Conservation (phyloP, 169 alveolate species). For the Cryptosporidium parvum region DNA sequence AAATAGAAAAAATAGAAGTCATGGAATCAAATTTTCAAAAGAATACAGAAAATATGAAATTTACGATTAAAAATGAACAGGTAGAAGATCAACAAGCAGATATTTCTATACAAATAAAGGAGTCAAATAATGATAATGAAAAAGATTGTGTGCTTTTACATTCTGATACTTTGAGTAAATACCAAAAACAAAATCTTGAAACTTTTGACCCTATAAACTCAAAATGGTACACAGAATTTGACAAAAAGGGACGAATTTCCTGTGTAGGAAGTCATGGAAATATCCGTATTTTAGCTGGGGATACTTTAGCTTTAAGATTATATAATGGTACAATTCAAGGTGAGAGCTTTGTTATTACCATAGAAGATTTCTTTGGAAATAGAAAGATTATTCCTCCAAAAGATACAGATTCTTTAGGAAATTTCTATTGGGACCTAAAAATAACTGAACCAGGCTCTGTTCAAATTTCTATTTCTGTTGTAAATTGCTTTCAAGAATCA, state of each 20-base stretch:
- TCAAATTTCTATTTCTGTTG: slow-evolving; percentile 8
- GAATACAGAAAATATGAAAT: neutral
- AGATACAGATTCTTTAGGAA: slow-evolving; percentile 33
- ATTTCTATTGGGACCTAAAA: slow-evolving; percentile 39
- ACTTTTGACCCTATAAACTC: slow-evolving; percentile 31
- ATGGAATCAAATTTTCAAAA: slow-evolving; percentile 11
- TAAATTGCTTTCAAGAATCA: neutral
- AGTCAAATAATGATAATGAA: neutral
- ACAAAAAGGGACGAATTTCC: slow-evolving; percentile 13
- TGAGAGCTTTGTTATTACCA: neutral
- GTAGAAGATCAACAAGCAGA: neutral
- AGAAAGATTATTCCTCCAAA: neutral
- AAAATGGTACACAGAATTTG: slow-evolving; percentile 56
- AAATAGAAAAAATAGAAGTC: neutral
- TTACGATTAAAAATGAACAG: neutral
- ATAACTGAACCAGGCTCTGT: slow-evolving; percentile 38
- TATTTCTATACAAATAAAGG: neutral
- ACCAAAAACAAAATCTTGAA: neutral
- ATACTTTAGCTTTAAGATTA: slow-evolving; percentile 4
- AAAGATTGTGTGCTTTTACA: slow-evolving; percentile 21
- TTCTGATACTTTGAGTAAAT: slow-evolving; percentile 2
- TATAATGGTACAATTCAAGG: slow-evolving; percentile 63
- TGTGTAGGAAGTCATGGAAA: slow-evolving; percentile 54
- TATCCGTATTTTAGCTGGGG: slow-evolving; percentile 43
- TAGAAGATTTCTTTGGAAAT: slow-evolving; percentile 49